A percentile compares a stretch with the other conserved stretches of the same genome.
phyloP scores from a whole-genome alignment of 805 yeast genomes.

The Yueomyces sinensis region DNA sequence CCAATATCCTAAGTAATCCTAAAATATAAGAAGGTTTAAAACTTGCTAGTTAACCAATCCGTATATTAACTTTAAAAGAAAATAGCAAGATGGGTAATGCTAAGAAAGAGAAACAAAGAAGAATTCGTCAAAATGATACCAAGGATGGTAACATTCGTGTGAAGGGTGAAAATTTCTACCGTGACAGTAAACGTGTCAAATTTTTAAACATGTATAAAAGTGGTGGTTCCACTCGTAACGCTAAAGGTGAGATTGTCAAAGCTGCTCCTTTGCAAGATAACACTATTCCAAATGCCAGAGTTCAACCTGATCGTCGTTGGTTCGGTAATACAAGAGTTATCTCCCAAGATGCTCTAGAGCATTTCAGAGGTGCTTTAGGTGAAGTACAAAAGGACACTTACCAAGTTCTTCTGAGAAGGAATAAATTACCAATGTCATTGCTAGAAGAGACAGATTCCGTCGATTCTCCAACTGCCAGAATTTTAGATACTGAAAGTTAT shows the following conservation, averaged over 20 bases:
- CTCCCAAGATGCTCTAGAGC: constrained; percentile 89
- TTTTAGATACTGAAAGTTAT: constrained; percentile 81
- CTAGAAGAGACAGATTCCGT: constrained; percentile 73
- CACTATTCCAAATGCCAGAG: constrained; percentile 81
- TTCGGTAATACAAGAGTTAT: constrained; percentile 95
- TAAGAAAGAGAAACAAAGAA: constrained; percentile 82
- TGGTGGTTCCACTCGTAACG: constrained; percentile 78
- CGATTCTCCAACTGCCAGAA: constrained; percentile 65
- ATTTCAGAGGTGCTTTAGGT: constrained; percentile 88
- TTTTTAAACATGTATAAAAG: constrained; percentile 86
- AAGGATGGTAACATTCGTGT: constrained; percentile 86
- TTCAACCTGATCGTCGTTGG: constrained; percentile 95
- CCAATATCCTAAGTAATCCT: no score
- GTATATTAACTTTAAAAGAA: no score
- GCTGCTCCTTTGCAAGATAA: constrained; percentile 85
- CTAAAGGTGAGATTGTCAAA: constrained; percentile 70
- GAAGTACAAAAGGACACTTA: constrained; percentile 71
- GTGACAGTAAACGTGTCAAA: constrained; percentile 86
- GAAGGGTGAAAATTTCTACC: constrained; percentile 93
- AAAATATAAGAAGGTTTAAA: no score
- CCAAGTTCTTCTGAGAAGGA: constrained; percentile 76
- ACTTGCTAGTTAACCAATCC: no score
- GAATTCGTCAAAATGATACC: constrained; percentile 67
- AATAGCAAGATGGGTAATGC: constrained; percentile 74
- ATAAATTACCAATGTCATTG: constrained; percentile 90